Conservation (phyloP, 1,284 basidiomycete species). For the Leccinum angustisporum region DNA sequence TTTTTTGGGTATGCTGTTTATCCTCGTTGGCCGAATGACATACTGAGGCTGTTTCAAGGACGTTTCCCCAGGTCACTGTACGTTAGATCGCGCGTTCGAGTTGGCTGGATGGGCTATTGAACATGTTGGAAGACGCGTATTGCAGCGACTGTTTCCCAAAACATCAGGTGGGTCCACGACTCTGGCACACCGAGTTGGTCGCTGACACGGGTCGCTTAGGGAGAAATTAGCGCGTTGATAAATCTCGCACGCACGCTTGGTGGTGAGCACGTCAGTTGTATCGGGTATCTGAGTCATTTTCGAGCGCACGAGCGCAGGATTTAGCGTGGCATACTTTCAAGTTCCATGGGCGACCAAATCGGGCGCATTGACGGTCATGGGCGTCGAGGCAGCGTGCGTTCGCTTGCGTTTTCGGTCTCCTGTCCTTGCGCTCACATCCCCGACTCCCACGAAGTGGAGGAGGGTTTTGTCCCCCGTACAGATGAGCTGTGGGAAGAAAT, state of each 20-base stretch:
- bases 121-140: constrained; percentile 45
- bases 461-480: too few relatives aligned
- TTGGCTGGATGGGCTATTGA: too few relatives aligned
- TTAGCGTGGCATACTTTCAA: constrained; percentile 57
- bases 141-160: constrained; percentile 48
- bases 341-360: constrained; percentile 51
- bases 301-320: constrained; percentile 27
- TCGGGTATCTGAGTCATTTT: not conserved
- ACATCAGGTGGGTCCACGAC: constrained; percentile 21
- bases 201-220: constrained; percentile 29
- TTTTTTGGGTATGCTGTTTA: too few relatives aligned
- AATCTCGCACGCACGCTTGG: constrained; percentile 53
- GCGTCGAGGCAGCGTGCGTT: constrained; percentile 48
- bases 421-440: not conserved
- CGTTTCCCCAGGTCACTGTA: too few relatives aligned
- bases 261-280: constrained; percentile 24
- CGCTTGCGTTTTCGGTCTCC: not conserved
- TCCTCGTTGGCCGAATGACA: too few relatives aligned
- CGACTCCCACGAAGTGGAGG: too few relatives aligned
- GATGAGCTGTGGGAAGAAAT: constrained; percentile 82
- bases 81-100: too few relatives aligned
- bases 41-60: too few relatives aligned
- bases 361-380: constrained; percentile 49
- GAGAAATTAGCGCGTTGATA: constrained; percentile 54
- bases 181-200: not conserved